Base-by-base conservation (phyloP, 805 yeast species). In the Wickerhamomyces rabaulensis region DNA sequence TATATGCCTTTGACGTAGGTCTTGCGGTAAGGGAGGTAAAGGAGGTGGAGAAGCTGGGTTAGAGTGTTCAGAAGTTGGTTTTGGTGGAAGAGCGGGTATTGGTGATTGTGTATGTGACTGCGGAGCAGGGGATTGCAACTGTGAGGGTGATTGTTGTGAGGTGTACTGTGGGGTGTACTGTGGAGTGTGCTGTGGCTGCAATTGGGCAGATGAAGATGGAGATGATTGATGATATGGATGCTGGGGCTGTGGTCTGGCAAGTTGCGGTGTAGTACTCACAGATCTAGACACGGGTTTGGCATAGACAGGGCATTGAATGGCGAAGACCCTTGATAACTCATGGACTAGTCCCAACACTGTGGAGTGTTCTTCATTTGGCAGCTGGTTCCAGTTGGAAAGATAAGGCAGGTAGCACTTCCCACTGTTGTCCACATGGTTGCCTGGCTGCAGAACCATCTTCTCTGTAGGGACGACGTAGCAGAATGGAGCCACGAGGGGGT, bases 371-470 rank as follows among this genome's bases (percentile, higher is more conserved):
- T 45, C 45, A 10, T 29, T 41, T n/a, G 45, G 45, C 22, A 47
- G 48, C 13, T 61, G 59, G 35, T 57, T 49, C 95, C 95, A 87
- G 23, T 65, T 68, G n/a, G 82, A 63, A 39, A 86, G 62, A 46
- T 73, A 75, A 0, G 94, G 92, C 54, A 84, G 83, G 59, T 82
- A 85, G 44, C 88, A 74, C 40, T 68, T 65, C 1, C 97, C 97
- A 62, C 74, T 85, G 13, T 78, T 64, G 62, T 87, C 95, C 4
- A 87, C 77, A 54, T 76, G 71, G 52, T 79, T 82, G 22, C 84
- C 83, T 0, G 90, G 84, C 37, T 70, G 70, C 16, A 84, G 61
- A 31, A 70, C 60, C 65, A 71, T 61, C 21, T 64, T 58, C 31
- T 67, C 68, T n/a, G 80, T 73, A 2, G 84, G 80, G 19, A 75